Percentiles rank a stretch among this genome's conserved stretches.
Evolutionary conservation across 441 rosid species (phyloP).

Genomic region (Adansonia madagascariensis): DNA sequence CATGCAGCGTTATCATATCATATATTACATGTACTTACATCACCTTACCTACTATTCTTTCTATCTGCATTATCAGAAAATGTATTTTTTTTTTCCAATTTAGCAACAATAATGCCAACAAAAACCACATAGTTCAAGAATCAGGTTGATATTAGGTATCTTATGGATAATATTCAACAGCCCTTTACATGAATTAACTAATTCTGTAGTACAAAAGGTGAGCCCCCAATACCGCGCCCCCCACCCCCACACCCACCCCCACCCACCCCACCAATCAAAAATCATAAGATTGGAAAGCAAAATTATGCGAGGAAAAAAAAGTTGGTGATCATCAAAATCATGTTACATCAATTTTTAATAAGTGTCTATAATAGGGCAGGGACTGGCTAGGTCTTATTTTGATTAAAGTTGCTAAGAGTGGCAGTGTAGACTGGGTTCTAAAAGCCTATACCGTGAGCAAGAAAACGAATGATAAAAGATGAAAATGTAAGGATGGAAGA

Average conservation of each 20-base stretch:
- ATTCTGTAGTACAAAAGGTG: neutral
- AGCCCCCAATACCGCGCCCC: neutral
- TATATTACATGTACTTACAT: neutral
- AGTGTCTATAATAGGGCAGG: slow-evolving; percentile 18
- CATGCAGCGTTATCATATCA: slow-evolving; percentile 9
- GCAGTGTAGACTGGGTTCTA: no score
- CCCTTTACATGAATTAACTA: neutral
- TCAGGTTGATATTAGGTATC: slow-evolving; percentile 29
- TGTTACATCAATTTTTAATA: neutral
- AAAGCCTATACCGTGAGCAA: no score
- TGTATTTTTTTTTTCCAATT: neutral
- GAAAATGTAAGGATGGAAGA: no score
- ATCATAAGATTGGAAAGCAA: neutral
- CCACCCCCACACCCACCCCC: neutral
- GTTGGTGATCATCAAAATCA: slow-evolving; percentile 31
- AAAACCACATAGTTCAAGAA: slow-evolving; percentile 22
- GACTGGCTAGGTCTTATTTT: no score
- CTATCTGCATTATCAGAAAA: neutral
- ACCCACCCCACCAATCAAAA: slow-evolving; percentile 9
- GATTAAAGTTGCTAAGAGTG: no score
- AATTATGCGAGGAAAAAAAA: neutral
- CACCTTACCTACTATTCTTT: neutral
- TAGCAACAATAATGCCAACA: slow-evolving; percentile 7
- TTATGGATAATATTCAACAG: neutral
- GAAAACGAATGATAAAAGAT: no score